Base-by-base conservation (phyloP, 2,329 filamentous ascomycete species). In the Teratosphaeria viscida region DNA sequence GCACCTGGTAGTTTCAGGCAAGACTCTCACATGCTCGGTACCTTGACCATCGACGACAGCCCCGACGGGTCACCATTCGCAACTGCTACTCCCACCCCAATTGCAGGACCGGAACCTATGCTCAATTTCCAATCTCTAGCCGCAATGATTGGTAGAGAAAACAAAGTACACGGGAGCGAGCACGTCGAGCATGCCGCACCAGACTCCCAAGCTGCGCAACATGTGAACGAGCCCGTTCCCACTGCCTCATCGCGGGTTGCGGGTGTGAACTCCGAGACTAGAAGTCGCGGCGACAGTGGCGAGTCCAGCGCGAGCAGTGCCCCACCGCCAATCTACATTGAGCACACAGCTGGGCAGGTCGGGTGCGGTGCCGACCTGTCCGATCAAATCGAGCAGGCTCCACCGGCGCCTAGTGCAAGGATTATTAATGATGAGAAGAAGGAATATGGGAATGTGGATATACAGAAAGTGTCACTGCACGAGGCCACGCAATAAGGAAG, bases 81-180 rank as follows among this genome's bases (percentile, higher is more conserved):
- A 10, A 70, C 68, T 49, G 73, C 77, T 6, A 81, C 82, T 27
- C 77, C 79, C 4, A 78, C 80, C 14, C 75, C 75, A 64, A 81
- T 77, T 58, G 68, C 78, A 4, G 79, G 80, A 54, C 76, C 81
- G 0, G 92, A 96, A 70, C 84, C 90, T 2, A 85, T 96, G 82
- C 94, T 95, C 74, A 96, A 96, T 72, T 96, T 96, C 71, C 82
- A 85, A 59, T 96, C 90, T 66, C 77, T 97, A 26, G 89, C 90
- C 1, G 89, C 90, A 62, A 89, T 95, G 72, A 89, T 96, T 34
- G 89, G 86, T 0, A 84, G 82, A 47, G 81, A 85, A 56, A 82
- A 85, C 52, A 79, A 81, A 59, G 70, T 70, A 8, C 54, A 60
- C 43, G 66, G 66, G n/a, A 63, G 71, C 56, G 72, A 76, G 62